These are phyloP conservation scores for Citrus trifoliata DNA, from an alignment of 345 rosid species.

Conservation along the genomic window DNA sequence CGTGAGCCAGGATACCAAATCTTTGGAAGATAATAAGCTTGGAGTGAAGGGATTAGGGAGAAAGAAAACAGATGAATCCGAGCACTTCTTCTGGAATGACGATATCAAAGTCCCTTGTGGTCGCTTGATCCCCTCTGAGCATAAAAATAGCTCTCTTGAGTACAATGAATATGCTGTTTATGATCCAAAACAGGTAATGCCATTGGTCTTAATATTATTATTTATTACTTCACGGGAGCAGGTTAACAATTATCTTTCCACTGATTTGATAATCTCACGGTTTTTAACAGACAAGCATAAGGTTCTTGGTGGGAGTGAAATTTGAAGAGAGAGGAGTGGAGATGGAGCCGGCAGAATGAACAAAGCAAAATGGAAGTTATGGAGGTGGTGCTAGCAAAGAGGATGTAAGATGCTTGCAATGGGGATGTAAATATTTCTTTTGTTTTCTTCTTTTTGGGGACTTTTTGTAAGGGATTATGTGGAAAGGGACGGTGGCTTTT, in stretches of 20 bases:
- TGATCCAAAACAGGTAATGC: slow-evolving; percentile 68
- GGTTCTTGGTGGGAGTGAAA: slow-evolving; percentile 71
- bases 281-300: slow-evolving; percentile 47
- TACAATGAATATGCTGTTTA: slow-evolving; percentile 79
- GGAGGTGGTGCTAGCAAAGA: neutral
- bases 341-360: slow-evolving; percentile 30
- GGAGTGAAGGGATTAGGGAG: slow-evolving; percentile 76
- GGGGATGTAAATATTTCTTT: neutral
- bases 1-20: slow-evolving; percentile 40
- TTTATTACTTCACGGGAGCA: neutral
- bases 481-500: neutral
- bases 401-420: neutral
- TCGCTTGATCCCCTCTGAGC: slow-evolving; percentile 50
- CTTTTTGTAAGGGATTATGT: neutral
- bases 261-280: neutral
- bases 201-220: neutral
- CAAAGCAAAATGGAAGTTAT: neutral
- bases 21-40: slow-evolving; percentile 54
- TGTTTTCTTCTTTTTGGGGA: neutral
- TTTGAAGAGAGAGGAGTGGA: slow-evolving; percentile 52
- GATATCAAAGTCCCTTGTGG: slow-evolving; percentile 80
- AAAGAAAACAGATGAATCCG: slow-evolving; percentile 70
- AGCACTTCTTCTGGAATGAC: slow-evolving; percentile 57
- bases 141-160: slow-evolving; percentile 64
- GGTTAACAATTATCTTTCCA: neutral